phyloP scores from a whole-genome alignment of 192 early-diverging fungal genomes.

The Coemansia aciculifera region DNA sequence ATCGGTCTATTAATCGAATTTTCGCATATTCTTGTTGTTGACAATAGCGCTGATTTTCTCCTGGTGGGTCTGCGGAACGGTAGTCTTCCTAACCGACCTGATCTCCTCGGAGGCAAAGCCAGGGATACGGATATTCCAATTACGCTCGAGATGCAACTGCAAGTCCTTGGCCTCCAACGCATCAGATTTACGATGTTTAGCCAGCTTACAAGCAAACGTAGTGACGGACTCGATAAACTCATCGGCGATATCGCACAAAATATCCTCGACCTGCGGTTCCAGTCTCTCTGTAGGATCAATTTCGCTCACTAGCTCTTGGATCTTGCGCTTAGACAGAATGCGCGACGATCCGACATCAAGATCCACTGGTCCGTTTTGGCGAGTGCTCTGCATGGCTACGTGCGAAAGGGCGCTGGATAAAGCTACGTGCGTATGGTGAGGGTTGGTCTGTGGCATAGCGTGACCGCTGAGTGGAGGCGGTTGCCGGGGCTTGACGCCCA shows the following conservation, averaged over 20 bases:
- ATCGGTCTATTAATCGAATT: conserved; percentile 22
- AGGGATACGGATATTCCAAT: conserved; percentile 88
- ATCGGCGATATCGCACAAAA: conserved; percentile 80
- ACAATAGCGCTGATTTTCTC: conserved; percentile 65
- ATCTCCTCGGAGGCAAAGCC: conserved; percentile 84
- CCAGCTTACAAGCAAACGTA: conserved; percentile 77
- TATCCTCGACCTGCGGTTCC: conserved; percentile 83
- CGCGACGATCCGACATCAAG: conserved; percentile 39
- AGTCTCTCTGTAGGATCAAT: conserved; percentile 77
- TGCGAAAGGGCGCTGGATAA: conserved; percentile 48
- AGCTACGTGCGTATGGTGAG: conserved; percentile 36
- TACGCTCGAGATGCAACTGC: conserved; percentile 84
- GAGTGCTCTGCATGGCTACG: conserved; percentile 49
- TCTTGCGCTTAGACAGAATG: conserved; percentile 73
- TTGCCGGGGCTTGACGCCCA: conserved; percentile 19
- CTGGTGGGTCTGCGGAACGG: conserved; percentile 64
- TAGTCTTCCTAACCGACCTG: conserved; percentile 68
- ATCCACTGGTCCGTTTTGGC: conserved; percentile 43
- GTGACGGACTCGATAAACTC: conserved; percentile 87
- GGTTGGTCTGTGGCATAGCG: conserved; percentile 16
- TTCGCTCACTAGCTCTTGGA: conserved; percentile 82
- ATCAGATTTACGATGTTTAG: conserved; percentile 78
- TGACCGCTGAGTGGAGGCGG: conserved; percentile 14
- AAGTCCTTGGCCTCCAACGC: conserved; percentile 83
- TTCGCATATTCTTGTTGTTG: conserved; percentile 41